These are phyloP conservation scores for Pyrenula aspistea DNA, from an alignment of 495 filamentous ascomycete genomes.

Conservation along the genomic window DNA sequence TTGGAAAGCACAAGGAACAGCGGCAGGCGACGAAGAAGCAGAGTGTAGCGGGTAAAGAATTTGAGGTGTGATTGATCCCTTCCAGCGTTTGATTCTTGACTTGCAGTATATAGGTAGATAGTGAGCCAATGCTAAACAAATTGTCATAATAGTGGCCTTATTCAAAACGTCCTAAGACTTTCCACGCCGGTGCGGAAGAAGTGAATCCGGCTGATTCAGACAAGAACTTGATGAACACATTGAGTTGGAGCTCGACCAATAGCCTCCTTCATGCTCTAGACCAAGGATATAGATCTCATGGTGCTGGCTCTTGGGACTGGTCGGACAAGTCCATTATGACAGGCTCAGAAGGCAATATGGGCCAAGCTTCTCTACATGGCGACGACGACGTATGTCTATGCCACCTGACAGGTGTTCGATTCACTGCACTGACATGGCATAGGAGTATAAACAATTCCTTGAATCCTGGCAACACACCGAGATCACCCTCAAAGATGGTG, in stretches of 20 bases:
- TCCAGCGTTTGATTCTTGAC: conserved; percentile 12
- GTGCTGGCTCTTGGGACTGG: conserved; percentile 18
- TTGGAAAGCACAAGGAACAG: conserved; percentile 43
- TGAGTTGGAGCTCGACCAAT: conserved; percentile 67
- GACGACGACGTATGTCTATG: conserved; percentile 13
- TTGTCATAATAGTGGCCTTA: conserved; percentile 70
- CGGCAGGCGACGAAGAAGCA: conserved; percentile 29
- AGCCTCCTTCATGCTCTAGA: conserved; percentile 50
- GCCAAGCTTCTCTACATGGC: conserved; percentile 16
- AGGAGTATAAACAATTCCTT: conserved; percentile 13
- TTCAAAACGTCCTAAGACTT: conserved; percentile 58
- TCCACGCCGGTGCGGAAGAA: conserved; percentile 40
- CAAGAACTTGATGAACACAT: conserved; percentile 56
- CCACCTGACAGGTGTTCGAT: neutral
- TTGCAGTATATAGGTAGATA: conserved; percentile 37
- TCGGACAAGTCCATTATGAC: conserved; percentile 24
- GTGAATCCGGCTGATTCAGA: conserved; percentile 45
- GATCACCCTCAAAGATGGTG: conserved; percentile 22
- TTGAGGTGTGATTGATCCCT: conserved; percentile 66
- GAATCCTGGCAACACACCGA: conserved; percentile 28
- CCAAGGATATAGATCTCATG: conserved; percentile 1
- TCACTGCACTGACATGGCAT: neutral
- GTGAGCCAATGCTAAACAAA: conserved; percentile 28
- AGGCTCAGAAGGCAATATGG: conserved; percentile 21
- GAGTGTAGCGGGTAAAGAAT: conserved; percentile 41